A percentile compares a stretch with the other conserved stretches of the same genome.
phyloP scores from a whole-genome alignment of 1,139 yeast species.

The Cylindricascospora bacillispora region DNA sequence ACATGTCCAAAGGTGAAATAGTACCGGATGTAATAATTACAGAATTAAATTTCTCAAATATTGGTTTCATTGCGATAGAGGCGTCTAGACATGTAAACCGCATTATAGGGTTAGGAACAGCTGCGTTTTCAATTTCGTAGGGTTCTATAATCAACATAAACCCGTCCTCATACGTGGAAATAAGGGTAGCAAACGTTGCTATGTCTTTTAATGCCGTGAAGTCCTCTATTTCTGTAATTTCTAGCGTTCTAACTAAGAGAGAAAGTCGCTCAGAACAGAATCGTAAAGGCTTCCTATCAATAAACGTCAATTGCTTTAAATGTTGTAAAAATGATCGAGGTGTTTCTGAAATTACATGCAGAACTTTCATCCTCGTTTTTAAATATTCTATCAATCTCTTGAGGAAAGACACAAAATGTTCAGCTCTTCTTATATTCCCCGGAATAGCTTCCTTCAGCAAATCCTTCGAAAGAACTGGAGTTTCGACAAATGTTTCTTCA shows the following conservation, averaged over 20 bases:
- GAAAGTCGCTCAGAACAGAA: slow-evolving; percentile 89
- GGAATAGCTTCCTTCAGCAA: slow-evolving; percentile 87
- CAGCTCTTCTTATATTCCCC: slow-evolving; percentile 92
- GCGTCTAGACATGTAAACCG: slow-evolving; percentile 94
- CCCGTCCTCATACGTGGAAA: slow-evolving; percentile 89
- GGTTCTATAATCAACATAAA: slow-evolving; percentile 89
- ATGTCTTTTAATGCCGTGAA: slow-evolving; percentile 87
- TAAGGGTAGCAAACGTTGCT: slow-evolving; percentile 92
- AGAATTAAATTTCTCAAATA: slow-evolving; percentile 85
- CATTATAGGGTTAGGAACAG: slow-evolving; percentile 95
- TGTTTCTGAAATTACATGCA: slow-evolving; percentile 94
- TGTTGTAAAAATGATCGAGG: slow-evolving; percentile 89
- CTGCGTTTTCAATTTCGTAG: slow-evolving; percentile 90
- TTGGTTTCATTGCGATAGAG: slow-evolving; percentile 93
- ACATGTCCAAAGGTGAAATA: slow-evolving; percentile 96
- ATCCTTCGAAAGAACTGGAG: slow-evolving; percentile 80
- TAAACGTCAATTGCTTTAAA: slow-evolving; percentile 81
- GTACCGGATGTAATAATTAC: slow-evolving; percentile 96
- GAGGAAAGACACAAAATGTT: slow-evolving; percentile 86
- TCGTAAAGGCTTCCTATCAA: slow-evolving; percentile 79
- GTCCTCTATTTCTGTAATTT: slow-evolving; percentile 80
- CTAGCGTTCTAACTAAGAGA: slow-evolving; percentile 76
- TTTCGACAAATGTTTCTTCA: slow-evolving; percentile 75
- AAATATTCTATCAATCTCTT: slow-evolving; percentile 87
- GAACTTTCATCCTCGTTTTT: slow-evolving; percentile 92